Evolutionary conservation across 169 alveolate species (phyloP), one percentile per base, ranked within the genome.

Genomic region (Ichthyophthirius multifiliis): DNA sequence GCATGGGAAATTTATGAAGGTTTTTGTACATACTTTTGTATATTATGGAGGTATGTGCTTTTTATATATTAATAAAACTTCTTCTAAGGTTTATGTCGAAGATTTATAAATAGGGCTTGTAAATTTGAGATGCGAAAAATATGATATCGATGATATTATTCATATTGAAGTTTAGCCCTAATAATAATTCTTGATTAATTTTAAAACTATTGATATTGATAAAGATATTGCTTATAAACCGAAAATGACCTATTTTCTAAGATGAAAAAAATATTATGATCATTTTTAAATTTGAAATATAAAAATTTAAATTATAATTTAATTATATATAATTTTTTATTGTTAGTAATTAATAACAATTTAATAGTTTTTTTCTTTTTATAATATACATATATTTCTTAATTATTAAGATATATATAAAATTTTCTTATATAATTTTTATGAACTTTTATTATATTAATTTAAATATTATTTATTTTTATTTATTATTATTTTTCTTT

Each of bases 61-160:
- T 34, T 44, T 81, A 5, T 81, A 81, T 39, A 67, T 67, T 2
- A 81, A 81, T 37, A 39, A 32, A n/a, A 45, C 83, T 18, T 32
- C 39, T 6, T 31, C 63, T 1, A 64, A 55, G 37, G 34, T 31
- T 5, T 48, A 67, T 34, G 82, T 67, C 0, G 87, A 81, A 73
- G 46, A 43, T 34, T 31, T 81, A 7, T 44, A 18, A 30, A n/a
- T 81, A 0, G 76, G 34, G 34, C 9, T 47, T 13, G 62, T 43
- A 47, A 45, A 45, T 35, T 43, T 64, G 5, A 39, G 73, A 64
- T 18, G 62, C 12, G 82, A 43, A 35, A 82, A 30, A 12, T 31
- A 32, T 6, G 75, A 65, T 9, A 13, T 13, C 46, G 34, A 43
- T 32, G 75, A 35, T 16, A 13, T 32, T 18, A 32, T 32, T 13